Conservation (phyloP, 2,329 filamentous ascomycete species). For the Neonectria coccinea region DNA sequence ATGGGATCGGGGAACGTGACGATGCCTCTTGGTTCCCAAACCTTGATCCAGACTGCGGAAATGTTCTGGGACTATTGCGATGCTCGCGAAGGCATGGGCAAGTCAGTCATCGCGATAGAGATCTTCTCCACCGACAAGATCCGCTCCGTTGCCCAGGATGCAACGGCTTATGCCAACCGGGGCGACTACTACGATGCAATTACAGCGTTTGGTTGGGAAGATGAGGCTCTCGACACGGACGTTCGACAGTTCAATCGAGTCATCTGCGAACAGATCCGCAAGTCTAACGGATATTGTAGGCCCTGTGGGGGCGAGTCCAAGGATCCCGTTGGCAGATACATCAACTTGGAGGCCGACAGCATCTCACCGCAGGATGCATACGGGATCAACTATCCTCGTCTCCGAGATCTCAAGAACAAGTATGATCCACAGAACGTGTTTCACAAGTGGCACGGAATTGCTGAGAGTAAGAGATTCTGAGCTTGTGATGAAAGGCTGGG, state of each 20-base stretch:
- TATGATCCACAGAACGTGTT: constrained; percentile 52
- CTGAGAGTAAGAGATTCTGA: constrained; percentile 1
- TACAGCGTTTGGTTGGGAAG: constrained; percentile 55
- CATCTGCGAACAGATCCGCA: constrained; percentile 44
- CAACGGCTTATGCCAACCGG: constrained; percentile 60
- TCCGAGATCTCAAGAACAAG: constrained; percentile 49
- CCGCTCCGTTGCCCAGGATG: constrained; percentile 48
- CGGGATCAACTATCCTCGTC: constrained; percentile 46
- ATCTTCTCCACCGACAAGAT: constrained; percentile 56
- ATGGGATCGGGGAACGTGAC: constrained; percentile 43
- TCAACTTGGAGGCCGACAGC: constrained; percentile 46
- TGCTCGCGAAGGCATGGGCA: constrained; percentile 35
- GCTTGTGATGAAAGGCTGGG: no score
- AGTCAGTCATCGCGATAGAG: constrained; percentile 52
- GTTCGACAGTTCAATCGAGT: constrained; percentile 54
- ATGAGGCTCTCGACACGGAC: constrained; percentile 50
- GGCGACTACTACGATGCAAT: constrained; percentile 58
- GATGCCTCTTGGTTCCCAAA: constrained; percentile 51
- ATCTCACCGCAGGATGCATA: constrained; percentile 46
- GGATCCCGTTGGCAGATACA: constrained; percentile 45
- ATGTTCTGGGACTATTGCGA: constrained; percentile 46
- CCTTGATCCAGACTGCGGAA: constrained; percentile 44
- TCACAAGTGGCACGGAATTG: constrained; percentile 47
- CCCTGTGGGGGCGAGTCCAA: constrained; percentile 34
- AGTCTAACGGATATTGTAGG: constrained; percentile 40